Percentiles rank a stretch among this genome's conserved stretches.
These are phyloP conservation scores for Microthlaspi erraticum DNA, from an alignment of 345 rosid genomes.

Conservation along the genomic window DNA sequence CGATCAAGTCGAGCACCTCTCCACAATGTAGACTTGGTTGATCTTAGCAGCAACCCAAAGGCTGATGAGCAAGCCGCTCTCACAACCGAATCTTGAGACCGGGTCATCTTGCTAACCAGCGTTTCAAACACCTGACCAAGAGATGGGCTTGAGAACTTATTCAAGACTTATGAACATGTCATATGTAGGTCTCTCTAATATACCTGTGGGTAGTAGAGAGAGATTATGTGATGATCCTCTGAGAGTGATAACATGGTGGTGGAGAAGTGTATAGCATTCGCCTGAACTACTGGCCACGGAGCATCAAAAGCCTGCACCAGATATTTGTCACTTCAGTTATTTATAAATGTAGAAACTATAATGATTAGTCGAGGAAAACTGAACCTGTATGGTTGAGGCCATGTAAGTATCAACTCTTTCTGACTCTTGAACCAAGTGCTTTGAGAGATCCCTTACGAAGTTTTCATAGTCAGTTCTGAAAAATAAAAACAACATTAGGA, in stretches of 20 bases:
- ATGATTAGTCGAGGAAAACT: constrained; percentile 5
- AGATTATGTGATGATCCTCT: constrained; percentile 74
- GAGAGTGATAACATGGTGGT: constrained; percentile 80
- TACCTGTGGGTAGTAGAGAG: constrained; percentile 80
- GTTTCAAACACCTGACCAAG: constrained; percentile 67
- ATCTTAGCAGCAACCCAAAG: constrained; percentile 72
- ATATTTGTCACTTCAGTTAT: constrained; percentile 25
- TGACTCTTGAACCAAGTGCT: constrained; percentile 62
- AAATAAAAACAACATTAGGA: constrained; percentile 27
- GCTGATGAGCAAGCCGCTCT: constrained; percentile 83
- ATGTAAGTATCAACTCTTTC: constrained; percentile 76
- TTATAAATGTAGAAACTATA: constrained; percentile 6
- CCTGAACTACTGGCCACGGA: constrained; percentile 90
- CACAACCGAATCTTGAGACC: constrained; percentile 75
- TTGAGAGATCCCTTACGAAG: constrained; percentile 78
- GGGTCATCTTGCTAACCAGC: constrained; percentile 82
- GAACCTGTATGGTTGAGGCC: constrained; percentile 88
- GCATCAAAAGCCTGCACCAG: constrained; percentile 87
- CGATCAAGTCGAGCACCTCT: constrained; percentile 66
- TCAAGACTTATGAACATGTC: constrained; percentile 7
- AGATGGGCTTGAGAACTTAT: constrained; percentile 16
- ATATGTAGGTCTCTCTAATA: constrained; percentile 25
- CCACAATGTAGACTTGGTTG: constrained; percentile 64
- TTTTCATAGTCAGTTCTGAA: constrained; percentile 77
- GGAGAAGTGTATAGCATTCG: constrained; percentile 87